Percentiles rank a stretch among this genome's conserved stretches.
These are phyloP conservation scores for Blastomyces silverae DNA, from an alignment of 2,329 filamentous ascomycete species.

Conservation along the genomic window DNA sequence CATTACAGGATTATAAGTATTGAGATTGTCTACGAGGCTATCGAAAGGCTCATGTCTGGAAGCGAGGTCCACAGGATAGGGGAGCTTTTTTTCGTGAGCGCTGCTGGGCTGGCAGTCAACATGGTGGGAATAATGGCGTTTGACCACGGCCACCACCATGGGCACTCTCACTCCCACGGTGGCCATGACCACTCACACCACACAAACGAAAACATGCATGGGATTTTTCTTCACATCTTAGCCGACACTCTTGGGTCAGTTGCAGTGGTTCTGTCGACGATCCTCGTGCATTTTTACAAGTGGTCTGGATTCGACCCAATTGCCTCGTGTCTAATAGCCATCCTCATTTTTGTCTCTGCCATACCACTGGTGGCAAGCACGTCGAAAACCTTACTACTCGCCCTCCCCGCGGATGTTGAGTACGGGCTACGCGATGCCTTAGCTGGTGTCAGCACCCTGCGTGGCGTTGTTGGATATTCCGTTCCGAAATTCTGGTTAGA, in stretches of 20 bases:
- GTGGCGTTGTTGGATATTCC: constrained; percentile 77
- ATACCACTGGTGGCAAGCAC: constrained; percentile 80
- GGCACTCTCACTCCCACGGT: constrained; percentile 44
- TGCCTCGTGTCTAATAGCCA: constrained; percentile 86
- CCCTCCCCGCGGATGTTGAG: constrained; percentile 75
- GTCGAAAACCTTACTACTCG: constrained; percentile 73
- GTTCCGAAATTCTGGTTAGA: constrained; percentile 92
- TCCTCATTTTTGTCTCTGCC: constrained; percentile 87
- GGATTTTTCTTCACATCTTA: constrained; percentile 91
- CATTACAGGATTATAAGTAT: constrained; percentile 73
- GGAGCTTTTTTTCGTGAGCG: constrained; percentile 83
- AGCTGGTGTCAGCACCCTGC: constrained; percentile 70
- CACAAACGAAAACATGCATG: constrained; percentile 96
- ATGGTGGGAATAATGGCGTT: constrained; percentile 87
- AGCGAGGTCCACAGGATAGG: constrained; percentile 74
- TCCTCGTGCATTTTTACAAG: constrained; percentile 76
- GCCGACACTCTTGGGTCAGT: constrained; percentile 92
- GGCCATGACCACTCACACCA: constrained; percentile 48
- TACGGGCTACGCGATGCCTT: constrained; percentile 82
- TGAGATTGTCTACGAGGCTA: constrained; percentile 91
- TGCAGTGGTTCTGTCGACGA: constrained; percentile 86
- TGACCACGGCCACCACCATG: constrained; percentile 56
- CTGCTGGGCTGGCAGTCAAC: constrained; percentile 80
- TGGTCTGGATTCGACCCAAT: constrained; percentile 95
- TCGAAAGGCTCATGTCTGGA: constrained; percentile 78